Base-by-base conservation (phyloP, 331 rosid species). In the Spiraea crenata region DNA sequence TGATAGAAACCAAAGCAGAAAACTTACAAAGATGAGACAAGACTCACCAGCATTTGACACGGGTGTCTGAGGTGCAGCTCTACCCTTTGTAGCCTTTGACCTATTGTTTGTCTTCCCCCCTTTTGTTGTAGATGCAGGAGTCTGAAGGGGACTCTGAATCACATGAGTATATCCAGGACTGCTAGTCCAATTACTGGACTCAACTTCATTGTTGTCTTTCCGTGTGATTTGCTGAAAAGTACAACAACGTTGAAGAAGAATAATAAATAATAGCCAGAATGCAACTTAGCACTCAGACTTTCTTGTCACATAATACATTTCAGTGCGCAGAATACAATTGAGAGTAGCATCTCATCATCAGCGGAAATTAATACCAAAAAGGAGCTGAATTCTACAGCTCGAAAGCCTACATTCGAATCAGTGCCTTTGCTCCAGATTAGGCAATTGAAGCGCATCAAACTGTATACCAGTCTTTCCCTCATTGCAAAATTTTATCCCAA, bases 81-180 rank as follows among this genome's bases (percentile, higher is more conserved):
- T 81, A 50, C 82, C 93, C 78, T 81, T 89, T 51, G 92, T 59
- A 82, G 67, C 85, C 87, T 86, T 88, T 65, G 96, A 66, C 74
- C 82, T 85, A 60, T 76, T 82, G 78, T 84, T 84, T 25, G 80
- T 51, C 80, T 88, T 89, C 59, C 87, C 95, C 19, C 88, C 92
- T 82, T 92, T 92, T 35, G 83, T 92, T 35, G 83, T 76, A 73
- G 96, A 89, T 60, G 82, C 75, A 9, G 96, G 98, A 55, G 98
- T 89, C 66, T 82, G 89, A 20, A 86, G 57, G 56, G 87, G 89
- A 80, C 82, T 88, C 55, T 62, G 84, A 5, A 54, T 57, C 51
- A 58, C 69, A 45, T 75, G 76, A 47, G 76, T 71, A 78, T 46
- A 77, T 62, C 95, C 96, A 31, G 89, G 87, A 71, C 85, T 84